A percentile compares a stretch with the other conserved stretches of the same genome.
These are phyloP conservation scores for Pichia sp. DNA, from an alignment of 1,139 yeast species.

Conservation along the genomic window DNA sequence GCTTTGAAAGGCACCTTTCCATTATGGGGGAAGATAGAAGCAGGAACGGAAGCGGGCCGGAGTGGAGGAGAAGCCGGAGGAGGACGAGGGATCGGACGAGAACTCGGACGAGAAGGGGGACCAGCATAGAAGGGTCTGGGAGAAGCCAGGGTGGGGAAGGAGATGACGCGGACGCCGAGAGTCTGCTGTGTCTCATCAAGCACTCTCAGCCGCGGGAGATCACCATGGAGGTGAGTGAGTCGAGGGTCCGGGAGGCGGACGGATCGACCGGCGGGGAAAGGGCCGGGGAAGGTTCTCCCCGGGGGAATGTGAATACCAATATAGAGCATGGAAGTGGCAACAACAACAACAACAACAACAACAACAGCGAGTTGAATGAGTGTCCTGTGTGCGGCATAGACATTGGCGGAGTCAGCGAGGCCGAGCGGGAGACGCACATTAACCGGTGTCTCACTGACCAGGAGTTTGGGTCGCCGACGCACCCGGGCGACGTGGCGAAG, in stretches of 20 bases:
- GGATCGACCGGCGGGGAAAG: too few relatives aligned
- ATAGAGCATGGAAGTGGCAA: background rate
- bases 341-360: slow-evolving; percentile 16
- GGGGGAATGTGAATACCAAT: too few relatives aligned
- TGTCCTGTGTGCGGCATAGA: slow-evolving; percentile 57
- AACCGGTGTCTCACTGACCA: slow-evolving; percentile 61
- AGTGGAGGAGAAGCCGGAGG: slow-evolving; percentile 1
- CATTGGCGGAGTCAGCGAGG: slow-evolving; percentile 35
- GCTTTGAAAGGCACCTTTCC: background rate
- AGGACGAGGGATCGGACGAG: background rate
- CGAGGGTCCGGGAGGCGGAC: slow-evolving; percentile 11
- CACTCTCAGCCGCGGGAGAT: slow-evolving; percentile 15
- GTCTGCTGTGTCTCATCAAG: slow-evolving; percentile 2
- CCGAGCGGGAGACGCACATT: slow-evolving; percentile 62
- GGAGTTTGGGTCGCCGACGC: slow-evolving; percentile 63
- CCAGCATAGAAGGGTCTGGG: background rate
- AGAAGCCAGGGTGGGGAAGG: background rate
- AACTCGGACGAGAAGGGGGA: background rate
- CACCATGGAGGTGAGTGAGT: slow-evolving; percentile 11
- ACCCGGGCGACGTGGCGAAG: slow-evolving; percentile 20
- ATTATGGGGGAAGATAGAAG: background rate
- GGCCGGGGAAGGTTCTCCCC: too few relatives aligned
- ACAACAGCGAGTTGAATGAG: slow-evolving; percentile 34
- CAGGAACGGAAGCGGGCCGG: background rate
- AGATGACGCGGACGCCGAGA: background rate